Percentiles rank a stretch among this genome's conserved stretches.
Conservation (phyloP, 1,284 basidiomycete genomes). For the Trametes hirsuta region DNA sequence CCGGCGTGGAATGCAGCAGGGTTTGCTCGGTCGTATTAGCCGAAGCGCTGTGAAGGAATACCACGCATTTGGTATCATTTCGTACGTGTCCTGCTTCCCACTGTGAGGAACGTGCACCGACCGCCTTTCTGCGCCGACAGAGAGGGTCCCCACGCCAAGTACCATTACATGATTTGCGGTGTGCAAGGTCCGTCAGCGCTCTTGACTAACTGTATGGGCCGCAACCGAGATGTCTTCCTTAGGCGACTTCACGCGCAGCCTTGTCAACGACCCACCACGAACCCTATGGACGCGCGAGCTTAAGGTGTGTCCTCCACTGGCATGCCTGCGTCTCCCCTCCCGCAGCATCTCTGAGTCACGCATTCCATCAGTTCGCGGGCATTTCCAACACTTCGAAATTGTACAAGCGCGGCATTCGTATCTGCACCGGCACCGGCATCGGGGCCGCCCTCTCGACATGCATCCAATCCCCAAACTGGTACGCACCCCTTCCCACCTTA, state of each 20-base stretch:
- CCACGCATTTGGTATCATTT: conserved; percentile 64
- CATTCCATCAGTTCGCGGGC: conserved; percentile 61
- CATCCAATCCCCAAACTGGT: conserved; percentile 72
- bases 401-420: conserved; percentile 75
- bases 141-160: conserved; percentile 68
- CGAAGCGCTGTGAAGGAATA: conserved; percentile 62
- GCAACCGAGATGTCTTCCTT: conserved; percentile 6
- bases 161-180: conserved; percentile 78
- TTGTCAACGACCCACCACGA: conserved; percentile 69
- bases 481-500: conserved; percentile 30
- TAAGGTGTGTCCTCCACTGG: conserved; percentile 49
- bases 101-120: conserved; percentile 19
- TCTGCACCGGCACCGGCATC: conserved; percentile 79
- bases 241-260: conserved; percentile 73
- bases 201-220: neutral
- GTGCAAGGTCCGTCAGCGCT: conserved; percentile 56
- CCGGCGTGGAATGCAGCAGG: conserved; percentile 67
- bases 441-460: conserved; percentile 78
- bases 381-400: conserved; percentile 77
- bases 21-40: conserved; percentile 59
- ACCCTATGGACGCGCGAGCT: conserved; percentile 74
- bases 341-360: conserved; percentile 2
- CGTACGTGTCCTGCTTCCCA: conserved; percentile 38
- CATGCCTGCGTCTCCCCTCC: conserved; percentile 1
- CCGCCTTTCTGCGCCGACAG: conserved; percentile 37